Evolutionary conservation across 805 yeast species (phyloP).

Genomic region (Myxozyma vanderwaltii): DNA sequence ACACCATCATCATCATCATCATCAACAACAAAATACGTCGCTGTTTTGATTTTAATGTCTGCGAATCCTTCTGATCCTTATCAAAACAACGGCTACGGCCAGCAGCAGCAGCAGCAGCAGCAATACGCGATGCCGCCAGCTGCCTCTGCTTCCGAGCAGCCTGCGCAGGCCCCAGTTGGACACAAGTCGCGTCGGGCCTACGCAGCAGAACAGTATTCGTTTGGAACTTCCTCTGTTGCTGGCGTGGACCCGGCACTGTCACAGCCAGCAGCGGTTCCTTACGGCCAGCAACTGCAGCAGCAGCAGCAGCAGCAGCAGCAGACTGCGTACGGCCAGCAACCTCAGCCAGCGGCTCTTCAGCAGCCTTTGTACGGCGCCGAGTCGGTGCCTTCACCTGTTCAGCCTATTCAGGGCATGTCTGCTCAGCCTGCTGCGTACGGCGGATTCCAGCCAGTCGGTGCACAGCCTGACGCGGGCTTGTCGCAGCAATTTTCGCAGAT

Average conservation of each 20-base stretch:
- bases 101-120: slow-evolving; percentile 11
- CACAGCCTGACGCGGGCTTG: slow-evolving; percentile 18
- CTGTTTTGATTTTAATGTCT: slow-evolving; percentile 2
- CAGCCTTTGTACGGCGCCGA: slow-evolving; percentile 5
- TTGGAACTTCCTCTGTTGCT: slow-evolving; percentile 39
- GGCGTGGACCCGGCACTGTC: slow-evolving; percentile 23
- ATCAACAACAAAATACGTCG: too few species aligned
- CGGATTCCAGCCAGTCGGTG: slow-evolving; percentile 27
- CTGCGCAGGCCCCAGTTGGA: background rate
- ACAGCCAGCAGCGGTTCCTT: slow-evolving; percentile 6
- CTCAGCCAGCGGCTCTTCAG: slow-evolving; percentile 13
- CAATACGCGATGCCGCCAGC: background rate
- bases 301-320: slow-evolving; percentile 9
- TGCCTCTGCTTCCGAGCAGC: slow-evolving; percentile 1
- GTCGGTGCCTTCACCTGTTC: slow-evolving; percentile 3
- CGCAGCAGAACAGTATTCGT: slow-evolving; percentile 52
- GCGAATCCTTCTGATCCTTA: slow-evolving; percentile 12
- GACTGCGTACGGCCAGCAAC: slow-evolving; percentile 15
- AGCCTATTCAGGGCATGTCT: background rate
- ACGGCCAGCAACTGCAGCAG: slow-evolving; percentile 16
- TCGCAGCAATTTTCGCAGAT: slow-evolving; percentile 32
- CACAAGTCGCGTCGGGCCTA: slow-evolving; percentile 48
- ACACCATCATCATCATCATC: too few species aligned
- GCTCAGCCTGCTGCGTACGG: slow-evolving; percentile 21
- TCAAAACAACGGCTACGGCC: slow-evolving; percentile 17